These are phyloP conservation scores for Tuber aestivum DNA, from an alignment of 495 filamentous ascomycete species.

Conservation along the genomic window DNA sequence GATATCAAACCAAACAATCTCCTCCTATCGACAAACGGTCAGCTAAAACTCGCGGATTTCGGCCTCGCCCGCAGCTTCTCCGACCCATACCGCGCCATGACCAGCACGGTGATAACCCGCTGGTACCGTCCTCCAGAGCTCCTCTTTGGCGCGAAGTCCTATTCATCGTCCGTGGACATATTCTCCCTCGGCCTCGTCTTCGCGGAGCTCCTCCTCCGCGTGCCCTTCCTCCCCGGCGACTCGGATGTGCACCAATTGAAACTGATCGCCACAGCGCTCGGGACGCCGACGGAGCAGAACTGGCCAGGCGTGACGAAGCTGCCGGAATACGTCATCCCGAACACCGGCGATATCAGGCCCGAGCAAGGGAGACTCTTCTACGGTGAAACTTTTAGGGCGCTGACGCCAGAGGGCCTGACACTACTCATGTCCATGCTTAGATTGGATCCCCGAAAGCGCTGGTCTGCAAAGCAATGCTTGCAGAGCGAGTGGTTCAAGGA, in stretches of 20 bases:
- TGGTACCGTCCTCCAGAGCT: conserved; percentile 97
- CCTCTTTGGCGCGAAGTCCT: conserved; percentile 80
- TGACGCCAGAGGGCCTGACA: conserved; percentile 76
- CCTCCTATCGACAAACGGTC: conserved; percentile 84
- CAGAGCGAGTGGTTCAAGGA: conserved; percentile 79
- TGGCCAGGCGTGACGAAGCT: conserved; percentile 88
- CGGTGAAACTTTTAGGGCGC: conserved; percentile 63
- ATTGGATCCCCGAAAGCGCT: conserved; percentile 76
- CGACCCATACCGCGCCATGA: conserved; percentile 85
- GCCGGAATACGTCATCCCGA: conserved; percentile 62
- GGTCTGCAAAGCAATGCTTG: conserved; percentile 67
- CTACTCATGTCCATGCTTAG: conserved; percentile 77
- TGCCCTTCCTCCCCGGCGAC: conserved; percentile 71
- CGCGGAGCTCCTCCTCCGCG: conserved; percentile 78
- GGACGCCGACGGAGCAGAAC: conserved; percentile 86
- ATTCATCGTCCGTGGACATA: conserved; percentile 83
- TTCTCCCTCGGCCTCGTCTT: conserved; percentile 95
- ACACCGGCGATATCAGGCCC: conserved; percentile 54
- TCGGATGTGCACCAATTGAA: conserved; percentile 73
- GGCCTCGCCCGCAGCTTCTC: conserved; percentile 83
- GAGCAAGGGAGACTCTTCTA: conserved; percentile 64
- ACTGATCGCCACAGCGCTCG: conserved; percentile 75
- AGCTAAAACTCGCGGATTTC: conserved; percentile 95
- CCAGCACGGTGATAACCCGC: conserved; percentile 86
- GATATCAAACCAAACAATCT: conserved; percentile 99